Evolutionary conservation across 2,329 filamentous ascomycete species (phyloP), one percentile per base, ranked within the genome.

Genomic region (Phialophora macrospora): DNA sequence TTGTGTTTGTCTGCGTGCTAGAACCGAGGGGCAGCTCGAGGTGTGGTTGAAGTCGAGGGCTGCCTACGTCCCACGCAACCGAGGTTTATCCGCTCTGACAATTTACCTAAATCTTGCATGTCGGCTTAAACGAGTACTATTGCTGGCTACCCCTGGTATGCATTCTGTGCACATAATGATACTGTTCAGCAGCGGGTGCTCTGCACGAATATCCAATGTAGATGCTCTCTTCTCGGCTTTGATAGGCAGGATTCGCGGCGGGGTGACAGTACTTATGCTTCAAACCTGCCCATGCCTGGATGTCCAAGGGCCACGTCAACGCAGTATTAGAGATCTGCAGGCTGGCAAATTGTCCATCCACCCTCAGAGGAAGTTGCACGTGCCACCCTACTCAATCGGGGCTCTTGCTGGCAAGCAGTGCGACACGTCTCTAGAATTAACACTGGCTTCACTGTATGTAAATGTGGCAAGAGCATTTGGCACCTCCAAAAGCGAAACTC

Each of bases 291-390:
- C 8, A 5, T 14, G 24, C 20, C 48, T 8, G 20, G 22, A 51
- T 51, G 4, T 51, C 48, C 48, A 17, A 22, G 46, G 20, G 48
- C 24, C 48, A 22, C 20, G 48, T 51, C 48, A 51, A 51, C 24
- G 22, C 20, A 51, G 20, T 22, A 5, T 24, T 28, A 52, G 26
- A 7, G 58, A 60, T 60, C 58, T 60, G 46, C 58, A 60, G 12
- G 32, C 48, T 49, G 46, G 58, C 58, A 60, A 52, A 60, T 60
- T 60, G 58, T 32, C 12, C 28, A 28, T 24, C 12, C 32, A 6
- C 22, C 32, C 54, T 30, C 56, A n/a, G 38, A 46, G 20, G 20
- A 49, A 26, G 44, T 26, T 30, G 44, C 58, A 60, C 58, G 58
- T 60, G 58, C 58, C 48, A 17, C 20, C 20, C 14, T 30, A 20